Evolutionary conservation across 352 stramenopile species (phyloP).

Genomic region (Phytophthora capsici): DNA sequence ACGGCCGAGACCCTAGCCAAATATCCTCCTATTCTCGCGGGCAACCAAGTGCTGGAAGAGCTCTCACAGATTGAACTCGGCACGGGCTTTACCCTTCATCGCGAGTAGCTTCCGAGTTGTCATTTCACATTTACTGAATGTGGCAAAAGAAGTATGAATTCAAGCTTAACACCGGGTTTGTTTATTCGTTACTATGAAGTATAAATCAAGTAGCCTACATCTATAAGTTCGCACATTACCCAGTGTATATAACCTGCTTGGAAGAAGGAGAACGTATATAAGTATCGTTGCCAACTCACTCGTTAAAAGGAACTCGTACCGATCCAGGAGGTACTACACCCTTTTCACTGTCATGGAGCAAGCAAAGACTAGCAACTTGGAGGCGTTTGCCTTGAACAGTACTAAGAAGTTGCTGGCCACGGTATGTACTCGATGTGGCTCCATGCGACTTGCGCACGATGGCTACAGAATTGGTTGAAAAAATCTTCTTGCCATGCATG

Average conservation of each 20-base stretch:
- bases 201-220: too few species aligned
- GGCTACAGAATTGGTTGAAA: conserved; percentile 57
- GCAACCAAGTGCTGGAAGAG: conserved; percentile 89
- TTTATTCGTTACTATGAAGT: too few species aligned
- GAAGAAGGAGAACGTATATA: background rate
- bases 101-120: conserved; percentile 42
- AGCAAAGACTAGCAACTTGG: conserved; percentile 73
- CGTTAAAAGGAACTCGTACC: conserved; percentile 21
- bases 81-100: conserved; percentile 75
- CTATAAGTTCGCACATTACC: conserved; percentile 1
- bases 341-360: conserved; percentile 66
- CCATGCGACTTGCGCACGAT: conserved; percentile 50
- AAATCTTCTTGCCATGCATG: conserved; percentile 63
- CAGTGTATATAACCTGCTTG: conserved; percentile 32
- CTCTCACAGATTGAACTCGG: conserved; percentile 88
- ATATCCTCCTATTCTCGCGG: conserved; percentile 87
- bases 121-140: too few species aligned
- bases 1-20: conserved; percentile 62
- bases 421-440: conserved; percentile 61
- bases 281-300: background rate
- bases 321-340: conserved; percentile 54
- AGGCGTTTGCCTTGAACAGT: conserved; percentile 76
- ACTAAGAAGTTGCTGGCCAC: conserved; percentile 74
- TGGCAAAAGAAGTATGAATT: too few species aligned
- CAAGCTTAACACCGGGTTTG: too few species aligned